phyloP scores from a whole-genome alignment of 306 rosid species.

The Glycyrrhiza uralensis region DNA sequence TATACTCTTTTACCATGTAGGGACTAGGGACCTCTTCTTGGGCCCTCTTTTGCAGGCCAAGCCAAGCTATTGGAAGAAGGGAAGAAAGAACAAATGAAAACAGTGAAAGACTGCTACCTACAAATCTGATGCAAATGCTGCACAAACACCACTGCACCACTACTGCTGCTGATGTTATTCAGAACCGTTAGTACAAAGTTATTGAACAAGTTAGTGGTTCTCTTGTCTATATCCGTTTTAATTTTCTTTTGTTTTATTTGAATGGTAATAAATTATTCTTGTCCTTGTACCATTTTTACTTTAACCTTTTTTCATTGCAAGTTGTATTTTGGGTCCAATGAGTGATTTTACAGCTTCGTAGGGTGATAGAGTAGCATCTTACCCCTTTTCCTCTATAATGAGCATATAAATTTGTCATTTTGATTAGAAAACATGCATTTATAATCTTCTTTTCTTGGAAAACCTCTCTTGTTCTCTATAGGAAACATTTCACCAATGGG shows the following conservation, averaged over 20 bases:
- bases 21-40: conserved; percentile 48
- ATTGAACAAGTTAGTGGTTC: conserved; percentile 48
- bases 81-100: conserved; percentile 27
- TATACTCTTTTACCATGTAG: too few species aligned
- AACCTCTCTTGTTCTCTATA: conserved; percentile 5
- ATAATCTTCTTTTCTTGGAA: background rate
- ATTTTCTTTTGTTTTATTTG: conserved; percentile 16
- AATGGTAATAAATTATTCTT: conserved; percentile 6
- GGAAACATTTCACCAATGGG: conserved; percentile 15
- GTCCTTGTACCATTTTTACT: conserved; percentile 19
- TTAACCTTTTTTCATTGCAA: conserved; percentile 26
- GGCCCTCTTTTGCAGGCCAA: conserved; percentile 44
- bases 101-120: conserved; percentile 30
- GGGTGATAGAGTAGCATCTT: background rate
- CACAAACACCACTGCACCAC: conserved; percentile 12
- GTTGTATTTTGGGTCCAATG: conserved; percentile 36
- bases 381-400: conserved; percentile 10
- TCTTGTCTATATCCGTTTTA: conserved; percentile 28
- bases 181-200: conserved; percentile 42
- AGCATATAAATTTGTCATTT: conserved; percentile 14
- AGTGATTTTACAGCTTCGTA: too few species aligned
- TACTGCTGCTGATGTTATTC: conserved; percentile 3
- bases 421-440: background rate
- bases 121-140: conserved; percentile 30
- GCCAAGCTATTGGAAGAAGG: conserved; percentile 32